Base-by-base conservation (phyloP, 768 basidiomycete genomes). In the Filobasidium floriforme region DNA sequence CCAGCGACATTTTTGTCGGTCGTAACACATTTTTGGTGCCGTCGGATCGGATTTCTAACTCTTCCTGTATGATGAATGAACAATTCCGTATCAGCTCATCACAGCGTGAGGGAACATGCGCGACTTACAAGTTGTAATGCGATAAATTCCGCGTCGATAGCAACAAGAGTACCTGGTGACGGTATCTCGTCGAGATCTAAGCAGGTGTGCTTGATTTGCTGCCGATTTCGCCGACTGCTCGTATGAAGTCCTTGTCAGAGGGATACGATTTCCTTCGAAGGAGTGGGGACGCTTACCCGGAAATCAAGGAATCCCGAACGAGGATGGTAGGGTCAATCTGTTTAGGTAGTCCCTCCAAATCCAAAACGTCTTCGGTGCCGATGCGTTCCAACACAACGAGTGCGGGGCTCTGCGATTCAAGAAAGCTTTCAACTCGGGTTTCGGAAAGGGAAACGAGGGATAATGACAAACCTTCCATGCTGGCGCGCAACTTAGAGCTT, bases 121-220 rank as follows among this genome's bases (percentile, higher is more conserved):
- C 54, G 44, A 57, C 70, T 57, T 68, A 88, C 90, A 82, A 92
- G 90, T 77, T 98, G 92, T 85, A 99, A 89, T 6, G 87, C 89
- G 26, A 99, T 94, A 74, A 99, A 99, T 74, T 99, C 94, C 1
- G 94, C 93, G 73, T 99, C 96, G 68, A 99, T 97, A 2, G 94
- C 87, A 43, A 99, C 87, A 49, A 94, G 80, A 6, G 88, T 93
- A 14, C 92, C 96, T 6, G 88, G 87, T 64, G 80, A 84, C 0
- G 94, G 93, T 9, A 96, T 78, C 77, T 99, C 96, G 18, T 87
- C 84, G 22, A 81, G 80, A 15, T 80, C 79, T 32, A 98, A 80
- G 37, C 84, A 83, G 70, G 89, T 85, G 70, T 98, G 96, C 74
- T 88, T 89, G 73, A 93, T 85, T 67, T 84, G 77, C 49, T 19